Evolutionary conservation across 2,329 filamentous ascomycete species (phyloP), one percentile per base, ranked within the genome.

Genomic region (Lecanosticta acicola): DNA sequence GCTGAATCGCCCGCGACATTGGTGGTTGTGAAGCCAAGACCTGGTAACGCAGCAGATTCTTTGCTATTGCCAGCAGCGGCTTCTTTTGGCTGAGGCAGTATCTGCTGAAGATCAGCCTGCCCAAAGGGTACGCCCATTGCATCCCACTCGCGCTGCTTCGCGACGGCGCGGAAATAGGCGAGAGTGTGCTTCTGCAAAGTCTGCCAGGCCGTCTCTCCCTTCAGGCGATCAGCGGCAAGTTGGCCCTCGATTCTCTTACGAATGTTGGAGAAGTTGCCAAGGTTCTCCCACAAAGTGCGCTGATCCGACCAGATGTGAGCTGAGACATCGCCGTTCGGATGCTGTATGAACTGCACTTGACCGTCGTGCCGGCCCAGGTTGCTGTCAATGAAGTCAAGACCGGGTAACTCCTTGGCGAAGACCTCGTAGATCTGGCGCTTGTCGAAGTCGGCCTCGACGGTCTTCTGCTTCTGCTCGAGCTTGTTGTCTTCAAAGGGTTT

Each of bases 291-390:
- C 33, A 68, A 59, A 37, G 62, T 71, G 2, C 65, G 58, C 1
- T 46, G 42, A 0, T 48, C 46, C 4, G 67, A 69, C 72, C 72
- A 75, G 48, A 72, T 68, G 42, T 74, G 71, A 1, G 71, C 71
- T 19, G 68, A 68, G 3, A 74, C 63, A 45, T 74, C 70, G 38
- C 69, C 65, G 47, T 73, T 74, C 0, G 70, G 70, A 51, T 75
- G 70, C 39, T 69, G 65, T 24, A 71, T 66, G 57, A 73, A 74
- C 11, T 68, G 61, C 14, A 74, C 58, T 47, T 72, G 65, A 7
- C 71, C 71, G 39, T 72, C 61, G 20, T 62, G 60, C 16, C 49
- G 48, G 19, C 68, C 67, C 13, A 49, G 42, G 18, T 51, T 60
- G 17, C 54, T 43, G 3, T 61, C 59, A 18, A 74, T 62, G 46